Base-by-base conservation (phyloP, 2,329 filamentous ascomycete species). In the Neofusicoccum kwambonambiense region DNA sequence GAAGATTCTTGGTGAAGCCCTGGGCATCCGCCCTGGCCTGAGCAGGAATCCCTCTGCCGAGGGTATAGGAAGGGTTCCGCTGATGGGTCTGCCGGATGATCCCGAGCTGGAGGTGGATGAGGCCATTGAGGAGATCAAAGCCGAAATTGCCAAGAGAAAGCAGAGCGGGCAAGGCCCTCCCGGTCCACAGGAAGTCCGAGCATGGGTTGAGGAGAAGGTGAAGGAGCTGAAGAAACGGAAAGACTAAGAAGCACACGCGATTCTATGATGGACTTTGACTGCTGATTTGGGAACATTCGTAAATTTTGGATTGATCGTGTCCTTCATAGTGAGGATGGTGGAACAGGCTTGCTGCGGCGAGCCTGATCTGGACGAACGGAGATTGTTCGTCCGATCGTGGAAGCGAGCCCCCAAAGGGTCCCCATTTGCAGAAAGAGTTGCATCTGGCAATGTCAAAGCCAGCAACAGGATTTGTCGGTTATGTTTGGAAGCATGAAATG, bases 101-200 rank as follows among this genome's bases (percentile, higher is more conserved):
- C 88, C 88, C 0, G 87, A 88, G 62, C 81, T 82, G 34, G 92
- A 96, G 70, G 83, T 96, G 56, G 89, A 91, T 65, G 91, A 95
- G 72, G 90, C 90, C 34, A 84, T 96, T 9, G 82, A 84, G 42
- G 92, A 96, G 79, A 83, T 96, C 61, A 87, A 83, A 72, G 82
- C 80, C 4, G 92, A 96, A 77, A 85, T 96, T 39, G 88, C 91
- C 73, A 84, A 81, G 69, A 78, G 86, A 65, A 80, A 75, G 61
- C 78, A 79, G 62, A 80, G 81, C 65, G 80, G 81, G 2, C 37
- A 65, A 31, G 76, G 75, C 41, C 61, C 75, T 27, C 69, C 74
- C 45, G 73, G 76, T 42, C 70, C 72, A 1, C 75, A 75, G 35
- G 75, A 78, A 58, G 69, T 77, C 6, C 76, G 72, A 68, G 72